Percentiles rank a stretch among this genome's conserved stretches.
These are phyloP conservation scores for Starmerella roubikii DNA, from an alignment of 805 yeast species.

Conservation along the genomic window DNA sequence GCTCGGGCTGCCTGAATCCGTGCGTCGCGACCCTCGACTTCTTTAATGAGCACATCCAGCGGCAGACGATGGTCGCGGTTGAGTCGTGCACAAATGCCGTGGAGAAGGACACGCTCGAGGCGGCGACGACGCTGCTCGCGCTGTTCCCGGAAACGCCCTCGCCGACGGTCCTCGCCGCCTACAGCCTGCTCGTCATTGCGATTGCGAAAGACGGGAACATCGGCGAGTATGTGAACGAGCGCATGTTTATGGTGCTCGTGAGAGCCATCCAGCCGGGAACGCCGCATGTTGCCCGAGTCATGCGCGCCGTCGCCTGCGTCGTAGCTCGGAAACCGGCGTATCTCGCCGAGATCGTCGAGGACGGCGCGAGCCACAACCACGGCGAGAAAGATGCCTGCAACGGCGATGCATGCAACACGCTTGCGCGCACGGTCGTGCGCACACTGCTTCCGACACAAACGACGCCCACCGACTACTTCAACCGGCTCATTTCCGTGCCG, in stretches of 20 bases:
- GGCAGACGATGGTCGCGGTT: conserved; percentile 61
- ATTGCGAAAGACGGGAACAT: conserved; percentile 10
- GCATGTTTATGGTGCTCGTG: conserved; percentile 9
- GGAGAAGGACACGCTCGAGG: conserved; percentile 31
- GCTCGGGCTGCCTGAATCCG: conserved; percentile 47
- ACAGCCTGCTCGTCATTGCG: conserved; percentile 13
- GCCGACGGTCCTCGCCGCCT: conserved; percentile 13
- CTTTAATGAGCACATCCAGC: conserved; percentile 76
- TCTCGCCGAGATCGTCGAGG: conserved; percentile 1
- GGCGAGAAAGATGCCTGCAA: too few species aligned
- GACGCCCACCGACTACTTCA: conserved; percentile 3
- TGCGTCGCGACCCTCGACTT: conserved; percentile 71
- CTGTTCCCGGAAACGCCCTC: conserved; percentile 12
- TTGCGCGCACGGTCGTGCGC: conserved; percentile 6
- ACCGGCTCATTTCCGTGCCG: conserved; percentile 12
- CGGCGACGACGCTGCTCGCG: conserved; percentile 12
- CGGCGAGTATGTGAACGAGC: conserved; percentile 4
- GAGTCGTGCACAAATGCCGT: conserved; percentile 52
- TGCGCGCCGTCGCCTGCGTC: conserved; percentile 12
- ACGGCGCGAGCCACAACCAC: too few species aligned
- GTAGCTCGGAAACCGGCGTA: conserved; percentile 9
- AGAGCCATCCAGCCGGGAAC: conserved; percentile 9
- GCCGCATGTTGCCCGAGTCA: conserved; percentile 11
- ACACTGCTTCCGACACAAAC: conserved; percentile 9
- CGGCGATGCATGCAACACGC: too few species aligned